Percentiles rank a stretch among this genome's conserved stretches.
These are phyloP conservation scores for Striga asiatica DNA, from an alignment of 257 asterid genomes.

Conservation along the genomic window DNA sequence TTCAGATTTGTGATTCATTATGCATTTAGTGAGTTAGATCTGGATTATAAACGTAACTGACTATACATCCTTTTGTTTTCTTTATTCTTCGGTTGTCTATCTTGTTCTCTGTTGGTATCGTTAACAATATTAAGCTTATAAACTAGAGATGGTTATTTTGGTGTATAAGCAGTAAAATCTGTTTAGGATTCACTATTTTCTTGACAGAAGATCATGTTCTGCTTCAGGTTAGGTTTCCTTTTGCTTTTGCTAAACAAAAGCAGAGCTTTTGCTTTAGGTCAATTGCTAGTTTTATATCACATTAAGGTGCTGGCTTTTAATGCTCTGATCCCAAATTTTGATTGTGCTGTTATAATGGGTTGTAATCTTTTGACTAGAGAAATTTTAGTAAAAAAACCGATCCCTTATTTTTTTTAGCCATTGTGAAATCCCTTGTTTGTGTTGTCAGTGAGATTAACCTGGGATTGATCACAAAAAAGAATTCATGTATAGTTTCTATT, in stretches of 20 bases:
- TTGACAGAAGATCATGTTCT: slow-evolving; percentile 7
- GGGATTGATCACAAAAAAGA: no score
- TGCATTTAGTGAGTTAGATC: slow-evolving; percentile 12
- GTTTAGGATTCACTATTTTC: background rate
- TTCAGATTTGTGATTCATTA: slow-evolving; percentile 6
- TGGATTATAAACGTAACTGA: background rate
- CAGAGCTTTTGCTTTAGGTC: background rate
- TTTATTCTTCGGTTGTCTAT: no score
- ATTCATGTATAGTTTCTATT: no score
- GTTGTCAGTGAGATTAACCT: background rate
- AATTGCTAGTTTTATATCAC: slow-evolving; percentile 3
- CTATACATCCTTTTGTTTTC: background rate
- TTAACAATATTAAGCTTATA: background rate
- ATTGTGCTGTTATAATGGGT: background rate
- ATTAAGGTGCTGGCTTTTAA: background rate
- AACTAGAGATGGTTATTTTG: background rate
- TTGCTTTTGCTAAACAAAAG: background rate
- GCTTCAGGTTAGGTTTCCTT: background rate
- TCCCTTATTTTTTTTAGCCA: no score
- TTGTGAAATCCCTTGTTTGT: no score
- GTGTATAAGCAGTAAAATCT: background rate
- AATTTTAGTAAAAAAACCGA: background rate
- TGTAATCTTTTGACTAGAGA: background rate
- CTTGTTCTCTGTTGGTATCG: background rate
- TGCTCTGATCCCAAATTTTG: background rate